Base-by-base conservation (phyloP, 805 yeast species). In the Yamadazyma kitorensis region DNA sequence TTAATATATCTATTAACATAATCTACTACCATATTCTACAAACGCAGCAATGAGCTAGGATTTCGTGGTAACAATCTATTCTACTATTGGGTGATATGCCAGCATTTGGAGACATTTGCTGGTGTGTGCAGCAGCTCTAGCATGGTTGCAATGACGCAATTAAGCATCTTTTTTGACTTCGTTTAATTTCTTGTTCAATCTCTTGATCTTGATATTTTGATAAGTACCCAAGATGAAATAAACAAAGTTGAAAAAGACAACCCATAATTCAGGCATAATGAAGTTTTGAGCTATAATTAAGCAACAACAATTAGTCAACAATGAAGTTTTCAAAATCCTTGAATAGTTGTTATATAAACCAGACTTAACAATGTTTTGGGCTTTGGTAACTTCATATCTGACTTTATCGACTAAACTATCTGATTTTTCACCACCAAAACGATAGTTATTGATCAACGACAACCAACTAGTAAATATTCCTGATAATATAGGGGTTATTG, bases 171-270 rank as follows among this genome's bases (percentile, higher is more conserved):
- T 24, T 14, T 14, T 25, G 14, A 8, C 5, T 29, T 20, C 11
- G 4, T 14, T 13, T 20, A 12, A 5, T 19, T 19, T 19, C 22
- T 7, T 19, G 5, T 20, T 29, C 11, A 19, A 6, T 16, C 30
- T 35, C 31, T 53, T 59, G 30, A 80, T 59, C 51, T 68, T 61
- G 4, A 77, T 70, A 48, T 80, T 80, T 45, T 80, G 82, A 36
- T 68, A 66, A 1, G 86, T 80, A 1, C 84, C 84, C 37, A 80
- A 57, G 4, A 79, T 50, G 43, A 79, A 79, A 47, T 72, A 78
- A 15, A 79, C 73, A 20, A 75, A 42, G 44, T 71, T 73, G 57
- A 78, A 78, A 51, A 78, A 80, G 3, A 76, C 76, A 8, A 76
- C 79, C 87, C 87, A 80, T 19, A 72, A 57, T 46, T 78, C 76